A percentile compares a stretch with the other conserved stretches of the same genome.
Conservation (phyloP, 345 rosid genomes). For the Isatis tinctoria region DNA sequence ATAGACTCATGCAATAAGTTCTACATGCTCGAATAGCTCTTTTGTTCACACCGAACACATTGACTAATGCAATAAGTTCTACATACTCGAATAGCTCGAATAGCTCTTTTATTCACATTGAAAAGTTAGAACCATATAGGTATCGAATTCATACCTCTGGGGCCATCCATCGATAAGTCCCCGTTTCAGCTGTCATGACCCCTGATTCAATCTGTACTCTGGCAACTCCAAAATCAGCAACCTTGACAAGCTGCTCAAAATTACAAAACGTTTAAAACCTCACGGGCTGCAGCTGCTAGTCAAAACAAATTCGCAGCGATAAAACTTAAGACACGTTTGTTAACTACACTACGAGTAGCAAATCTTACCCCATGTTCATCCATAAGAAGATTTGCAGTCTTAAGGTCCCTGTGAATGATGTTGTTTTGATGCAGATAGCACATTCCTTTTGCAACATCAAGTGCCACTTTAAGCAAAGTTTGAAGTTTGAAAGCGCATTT, state of each 20-base stretch:
- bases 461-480: conserved; percentile 75
- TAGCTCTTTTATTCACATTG: neutral
- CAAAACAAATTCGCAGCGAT: neutral
- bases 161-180: conserved; percentile 99
- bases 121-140: neutral
- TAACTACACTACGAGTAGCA: conserved; percentile 1
- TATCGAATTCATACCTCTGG: conserved; percentile 65
- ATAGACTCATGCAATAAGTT: neutral
- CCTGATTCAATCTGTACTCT: conserved; percentile 92
- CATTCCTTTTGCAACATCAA: conserved; percentile 98
- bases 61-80: neutral
- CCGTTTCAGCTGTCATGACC: conserved; percentile 97
- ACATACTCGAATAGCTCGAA: neutral
- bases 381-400: conserved; percentile 97
- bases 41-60: neutral
- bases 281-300: neutral
- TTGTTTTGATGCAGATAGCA: conserved; percentile 93
- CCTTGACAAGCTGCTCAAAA: conserved; percentile 78
- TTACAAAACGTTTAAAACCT: neutral
- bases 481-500: conserved; percentile 76
- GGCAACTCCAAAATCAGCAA: conserved; percentile 98
- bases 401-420: conserved; percentile 93
- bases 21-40: neutral
- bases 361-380: conserved; percentile 91
- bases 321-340: neutral